Evolutionary conservation across 352 stramenopile species (phyloP).

Genomic region (Lagenidium giganteum): DNA sequence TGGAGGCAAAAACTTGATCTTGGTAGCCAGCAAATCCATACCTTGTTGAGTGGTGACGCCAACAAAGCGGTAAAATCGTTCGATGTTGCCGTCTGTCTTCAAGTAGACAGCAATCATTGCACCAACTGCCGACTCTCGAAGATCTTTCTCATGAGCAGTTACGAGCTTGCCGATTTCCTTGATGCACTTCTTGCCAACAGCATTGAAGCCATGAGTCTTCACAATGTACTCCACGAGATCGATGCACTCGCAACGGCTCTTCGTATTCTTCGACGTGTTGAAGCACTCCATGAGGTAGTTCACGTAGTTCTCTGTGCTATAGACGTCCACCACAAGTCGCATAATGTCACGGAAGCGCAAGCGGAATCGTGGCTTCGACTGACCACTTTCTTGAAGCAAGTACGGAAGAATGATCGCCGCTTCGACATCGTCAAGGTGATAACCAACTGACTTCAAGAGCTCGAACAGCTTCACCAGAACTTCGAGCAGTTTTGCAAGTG

Average conservation of each 20-base stretch:
- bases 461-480: conserved; percentile 79
- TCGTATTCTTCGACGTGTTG: conserved; percentile 82
- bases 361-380: conserved; percentile 80
- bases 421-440: conserved; percentile 80
- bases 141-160: conserved; percentile 73
- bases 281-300: conserved; percentile 78
- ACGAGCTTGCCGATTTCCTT: conserved; percentile 82
- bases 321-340: conserved; percentile 74
- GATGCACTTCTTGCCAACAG: conserved; percentile 66
- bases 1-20: conserved; percentile 71
- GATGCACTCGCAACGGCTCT: conserved; percentile 82
- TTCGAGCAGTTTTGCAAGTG: conserved; percentile 75
- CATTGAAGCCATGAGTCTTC: conserved; percentile 44
- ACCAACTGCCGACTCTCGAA: conserved; percentile 75
- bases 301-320: conserved; percentile 72
- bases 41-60: conserved; percentile 75
- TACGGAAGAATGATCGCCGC: conserved; percentile 77
- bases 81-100: conserved; percentile 54
- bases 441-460: conserved; percentile 56
- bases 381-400: conserved; percentile 78
- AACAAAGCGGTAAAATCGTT: conserved; percentile 76
- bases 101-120: conserved; percentile 66
- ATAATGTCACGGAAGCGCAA: conserved; percentile 83
- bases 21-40: conserved; percentile 68
- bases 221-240: conserved; percentile 79